Conservation (phyloP, 805 yeast genomes). For the Grigorovia humatica region DNA sequence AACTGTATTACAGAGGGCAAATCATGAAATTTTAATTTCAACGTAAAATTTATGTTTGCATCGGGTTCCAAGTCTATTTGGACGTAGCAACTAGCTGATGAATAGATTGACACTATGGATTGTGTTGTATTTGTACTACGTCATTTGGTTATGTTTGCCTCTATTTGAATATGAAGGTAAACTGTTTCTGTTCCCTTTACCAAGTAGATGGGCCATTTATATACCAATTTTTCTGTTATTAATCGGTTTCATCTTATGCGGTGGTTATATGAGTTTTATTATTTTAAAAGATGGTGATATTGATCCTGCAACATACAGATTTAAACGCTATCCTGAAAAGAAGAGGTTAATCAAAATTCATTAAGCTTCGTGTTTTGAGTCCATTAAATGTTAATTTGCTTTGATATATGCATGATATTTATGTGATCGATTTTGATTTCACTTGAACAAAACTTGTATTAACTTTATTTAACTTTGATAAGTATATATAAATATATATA, state of each 20-base stretch:
- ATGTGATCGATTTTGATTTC: no score
- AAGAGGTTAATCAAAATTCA: background rate
- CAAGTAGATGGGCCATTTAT: constrained; percentile 23
- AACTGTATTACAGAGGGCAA: no score
- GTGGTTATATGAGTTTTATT: constrained; percentile 19
- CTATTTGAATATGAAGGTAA: constrained; percentile 18
- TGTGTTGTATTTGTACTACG: constrained; percentile 17
- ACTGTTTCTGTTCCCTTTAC: constrained; percentile 19
- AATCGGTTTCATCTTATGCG: constrained; percentile 20
- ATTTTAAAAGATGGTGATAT: constrained; percentile 8
- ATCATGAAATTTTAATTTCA: no score
- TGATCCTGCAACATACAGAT: background rate
- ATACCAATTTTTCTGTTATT: constrained; percentile 23
- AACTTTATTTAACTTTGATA: no score
- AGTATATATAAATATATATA: no score
- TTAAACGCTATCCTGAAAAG: background rate
- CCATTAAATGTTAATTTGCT: no score
- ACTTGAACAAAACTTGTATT: no score
- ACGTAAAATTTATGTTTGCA: no score
- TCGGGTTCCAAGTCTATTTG: no score
- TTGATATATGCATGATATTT: no score
- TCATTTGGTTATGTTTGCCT: constrained; percentile 25
- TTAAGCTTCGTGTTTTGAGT: no score
- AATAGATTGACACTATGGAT: constrained; percentile 17
- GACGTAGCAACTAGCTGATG: no score